Conservation (phyloP, 108 stramenopile species). For the Skeletonema menzelii region DNA sequence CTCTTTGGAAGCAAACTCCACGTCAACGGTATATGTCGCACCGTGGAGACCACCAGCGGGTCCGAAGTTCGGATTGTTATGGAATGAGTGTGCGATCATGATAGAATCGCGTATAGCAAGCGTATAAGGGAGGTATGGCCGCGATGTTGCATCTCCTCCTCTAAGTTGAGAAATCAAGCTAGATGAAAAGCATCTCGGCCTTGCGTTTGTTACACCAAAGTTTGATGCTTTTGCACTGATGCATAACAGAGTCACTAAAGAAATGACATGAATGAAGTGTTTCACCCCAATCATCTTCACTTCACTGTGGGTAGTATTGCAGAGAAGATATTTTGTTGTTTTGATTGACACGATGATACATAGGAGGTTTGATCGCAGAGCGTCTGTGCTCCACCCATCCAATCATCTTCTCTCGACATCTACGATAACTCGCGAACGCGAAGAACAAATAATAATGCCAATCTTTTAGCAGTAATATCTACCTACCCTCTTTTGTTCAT, state of each 20-base stretch:
- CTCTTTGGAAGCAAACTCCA: conserved; percentile 70
- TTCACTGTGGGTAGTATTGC: background rate
- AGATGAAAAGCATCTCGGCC: background rate
- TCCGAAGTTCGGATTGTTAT: conserved; percentile 81
- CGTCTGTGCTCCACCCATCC: background rate
- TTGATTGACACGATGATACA: too few relatives aligned
- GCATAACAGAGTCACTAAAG: background rate
- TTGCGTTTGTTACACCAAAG: conserved; percentile 14
- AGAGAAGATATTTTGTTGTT: too few relatives aligned
- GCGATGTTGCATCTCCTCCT: conserved; percentile 17
- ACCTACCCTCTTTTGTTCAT: too few relatives aligned
- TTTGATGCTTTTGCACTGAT: conserved; percentile 6
- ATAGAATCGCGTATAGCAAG: conserved; percentile 89
- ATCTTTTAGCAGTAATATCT: background rate
- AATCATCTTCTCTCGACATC: background rate
- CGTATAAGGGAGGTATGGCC: conserved; percentile 67
- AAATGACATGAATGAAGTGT: background rate
- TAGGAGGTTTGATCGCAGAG: too few relatives aligned
- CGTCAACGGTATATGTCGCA: conserved; percentile 94
- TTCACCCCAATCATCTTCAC: background rate
- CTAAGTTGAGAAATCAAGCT: conserved; percentile 3
- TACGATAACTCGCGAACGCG: too few relatives aligned
- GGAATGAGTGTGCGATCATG: conserved; percentile 95
- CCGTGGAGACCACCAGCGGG: conserved; percentile 93
- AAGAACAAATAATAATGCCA: too few relatives aligned